Conservation (phyloP, 1,284 basidiomycete genomes). For the Leccinum fuscescens region DNA sequence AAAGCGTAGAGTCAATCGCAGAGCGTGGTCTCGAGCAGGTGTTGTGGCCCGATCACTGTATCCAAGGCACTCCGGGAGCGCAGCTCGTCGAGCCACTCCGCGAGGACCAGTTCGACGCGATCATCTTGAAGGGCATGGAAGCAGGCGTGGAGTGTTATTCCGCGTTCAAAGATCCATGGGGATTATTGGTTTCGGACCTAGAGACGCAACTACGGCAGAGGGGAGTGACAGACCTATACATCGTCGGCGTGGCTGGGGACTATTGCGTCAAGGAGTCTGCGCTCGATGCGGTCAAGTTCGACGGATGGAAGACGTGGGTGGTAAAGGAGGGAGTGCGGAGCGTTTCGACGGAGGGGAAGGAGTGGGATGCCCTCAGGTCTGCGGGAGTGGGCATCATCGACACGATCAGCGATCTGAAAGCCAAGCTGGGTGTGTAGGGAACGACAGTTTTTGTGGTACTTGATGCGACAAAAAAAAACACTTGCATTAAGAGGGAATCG, state of each 20-base stretch:
- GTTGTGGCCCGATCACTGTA: conserved; percentile 54
- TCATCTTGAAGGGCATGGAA: conserved; percentile 47
- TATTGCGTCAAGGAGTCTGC: conserved; percentile 53
- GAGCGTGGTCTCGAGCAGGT: conserved; percentile 40
- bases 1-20: conserved; percentile 16
- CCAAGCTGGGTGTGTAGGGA: conserved; percentile 14
- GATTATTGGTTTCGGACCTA: conserved; percentile 37
- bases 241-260: conserved; percentile 51
- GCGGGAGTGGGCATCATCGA: conserved; percentile 31
- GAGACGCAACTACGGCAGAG: conserved; percentile 35
- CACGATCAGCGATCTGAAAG: conserved; percentile 25
- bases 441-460: not conserved
- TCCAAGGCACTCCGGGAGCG: conserved; percentile 42
- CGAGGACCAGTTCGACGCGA: conserved; percentile 35
- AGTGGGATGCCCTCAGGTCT: conserved; percentile 39
- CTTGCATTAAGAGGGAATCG: conserved; percentile 22
- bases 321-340: conserved; percentile 46
- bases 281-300: conserved; percentile 39
- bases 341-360: conserved; percentile 27
- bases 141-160: conserved; percentile 50
- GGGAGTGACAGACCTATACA: conserved; percentile 45
- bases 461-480: not conserved
- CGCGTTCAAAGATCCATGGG: conserved; percentile 52
- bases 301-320: conserved; percentile 46
- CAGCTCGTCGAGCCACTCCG: conserved; percentile 44